Base-by-base conservation (phyloP, 768 basidiomycete species). In the Suillus subalutaceus region DNA sequence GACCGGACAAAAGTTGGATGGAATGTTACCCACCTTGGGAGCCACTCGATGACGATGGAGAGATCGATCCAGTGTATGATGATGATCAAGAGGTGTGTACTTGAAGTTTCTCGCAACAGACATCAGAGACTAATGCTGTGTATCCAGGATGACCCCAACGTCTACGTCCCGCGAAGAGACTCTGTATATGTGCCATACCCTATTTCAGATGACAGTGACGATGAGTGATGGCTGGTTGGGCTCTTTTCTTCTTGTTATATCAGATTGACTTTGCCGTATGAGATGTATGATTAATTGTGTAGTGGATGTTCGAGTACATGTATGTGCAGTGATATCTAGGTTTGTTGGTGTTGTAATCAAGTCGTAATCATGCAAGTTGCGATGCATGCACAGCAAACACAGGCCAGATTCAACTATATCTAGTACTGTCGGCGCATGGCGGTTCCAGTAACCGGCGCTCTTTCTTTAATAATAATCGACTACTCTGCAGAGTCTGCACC, bases 41-140 rank as follows among this genome's bases (percentile, higher is more conserved):
- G 0, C 72, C 74, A 1, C 72, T 75, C 55, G 40, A 72, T 44
- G 69, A 77, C 1, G 74, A 77, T 9, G 74, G 74, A 10, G 69
- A 64, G 5, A 69, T 66, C 37, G 75, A 77, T 37, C n/a, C 35
- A 10, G 37, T 77, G 35, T 56, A 56, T 56, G 55, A 56, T 12
- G 53, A 55, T 56, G 12, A 37, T 52, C 30, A 52, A 26, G 52
- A 52, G 6, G 55, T 56, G 55, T 38, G 55, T 56, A 13, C 12
- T 56, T 35, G 2, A 18, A 37, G 1, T 56, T 37, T 56, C 35
- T 56, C 32, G 20, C 20, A n/a, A n/a, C 35, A 56, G 37, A 56
- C 12, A 56, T 37, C 6, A 12, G 37, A 37, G 55, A 37, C 35
- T 37, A 4, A 56, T 20, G 12, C 6, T 56, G 35, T 56, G 55